These are phyloP conservation scores for Boletus coccyginus DNA, from an alignment of 768 basidiomycete genomes.

Conservation along the genomic window DNA sequence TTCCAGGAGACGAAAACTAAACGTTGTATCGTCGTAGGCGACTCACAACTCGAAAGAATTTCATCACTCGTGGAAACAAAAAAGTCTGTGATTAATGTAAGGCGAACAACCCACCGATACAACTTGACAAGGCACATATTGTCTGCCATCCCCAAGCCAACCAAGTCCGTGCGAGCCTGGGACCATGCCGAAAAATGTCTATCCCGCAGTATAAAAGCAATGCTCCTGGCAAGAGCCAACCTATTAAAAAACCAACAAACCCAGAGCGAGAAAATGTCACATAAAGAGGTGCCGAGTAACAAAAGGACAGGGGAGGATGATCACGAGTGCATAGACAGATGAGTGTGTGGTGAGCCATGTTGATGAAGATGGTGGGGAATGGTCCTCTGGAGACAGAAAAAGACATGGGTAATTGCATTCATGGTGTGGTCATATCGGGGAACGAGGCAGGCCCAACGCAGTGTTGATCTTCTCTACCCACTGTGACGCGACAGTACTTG, in stretches of 20 bases:
- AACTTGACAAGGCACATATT: no score
- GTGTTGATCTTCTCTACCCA: conserved; percentile 43
- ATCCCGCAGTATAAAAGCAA: no score
- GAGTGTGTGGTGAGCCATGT: neutral
- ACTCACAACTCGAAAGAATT: no score
- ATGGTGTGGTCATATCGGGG: neutral
- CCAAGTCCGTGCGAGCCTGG: no score
- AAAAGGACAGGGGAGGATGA: neutral
- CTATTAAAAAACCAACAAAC: neutral
- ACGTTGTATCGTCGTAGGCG: no score
- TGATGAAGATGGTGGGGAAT: neutral
- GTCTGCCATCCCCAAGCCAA: no score
- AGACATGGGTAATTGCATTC: neutral
- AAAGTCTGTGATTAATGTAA: no score
- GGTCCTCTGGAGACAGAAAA: no score
- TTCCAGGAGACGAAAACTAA: no score
- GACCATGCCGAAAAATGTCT: no score
- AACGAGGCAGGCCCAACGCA: conserved; percentile 22
- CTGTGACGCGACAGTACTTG: conserved; percentile 30
- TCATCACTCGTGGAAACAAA: no score
- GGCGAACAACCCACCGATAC: no score
- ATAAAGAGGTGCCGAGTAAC: neutral
- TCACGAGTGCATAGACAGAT: neutral
- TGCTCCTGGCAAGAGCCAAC: neutral
- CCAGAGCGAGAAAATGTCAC: neutral